A percentile compares a stretch with the other conserved stretches of the same genome.
phyloP scores from a whole-genome alignment of 495 filamentous ascomycete species.

The Amphirosellinia nigrospora region DNA sequence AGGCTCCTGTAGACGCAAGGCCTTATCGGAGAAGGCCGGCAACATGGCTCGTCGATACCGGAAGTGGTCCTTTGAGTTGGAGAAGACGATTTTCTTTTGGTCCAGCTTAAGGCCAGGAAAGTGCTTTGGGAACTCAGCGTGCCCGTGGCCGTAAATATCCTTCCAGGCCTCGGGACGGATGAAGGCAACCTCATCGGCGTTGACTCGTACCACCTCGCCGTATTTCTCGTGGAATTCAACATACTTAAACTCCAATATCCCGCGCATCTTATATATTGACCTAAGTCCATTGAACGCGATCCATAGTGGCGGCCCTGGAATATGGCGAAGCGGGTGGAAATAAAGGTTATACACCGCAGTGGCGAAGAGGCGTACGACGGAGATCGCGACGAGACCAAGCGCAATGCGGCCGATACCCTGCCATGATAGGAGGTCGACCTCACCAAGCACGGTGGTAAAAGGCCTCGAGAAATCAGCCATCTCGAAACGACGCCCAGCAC shows the following conservation, averaged over 20 bases:
- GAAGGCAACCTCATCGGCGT: slow-evolving; percentile 63
- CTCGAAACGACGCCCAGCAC: neutral
- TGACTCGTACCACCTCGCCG: slow-evolving; percentile 61
- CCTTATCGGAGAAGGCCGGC: slow-evolving; percentile 60
- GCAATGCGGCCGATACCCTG: slow-evolving; percentile 6
- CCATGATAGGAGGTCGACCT: slow-evolving; percentile 20
- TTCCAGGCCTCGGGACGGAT: slow-evolving; percentile 58
- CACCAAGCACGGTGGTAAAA: slow-evolving; percentile 9
- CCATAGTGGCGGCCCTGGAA: slow-evolving; percentile 57
- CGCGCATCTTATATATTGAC: slow-evolving; percentile 28
- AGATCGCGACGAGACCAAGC: neutral
- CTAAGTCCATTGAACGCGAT: slow-evolving; percentile 49
- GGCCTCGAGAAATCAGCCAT: slow-evolving; percentile 19
- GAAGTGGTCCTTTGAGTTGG: slow-evolving; percentile 42
- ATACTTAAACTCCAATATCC: slow-evolving; percentile 29
- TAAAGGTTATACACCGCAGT: slow-evolving; percentile 49
- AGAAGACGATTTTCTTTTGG: slow-evolving; percentile 39
- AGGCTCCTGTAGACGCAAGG: slow-evolving; percentile 53
- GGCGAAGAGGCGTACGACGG: neutral
- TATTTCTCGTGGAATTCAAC: slow-evolving; percentile 55
- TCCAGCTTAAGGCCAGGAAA: slow-evolving; percentile 36
- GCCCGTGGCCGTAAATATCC: slow-evolving; percentile 61
- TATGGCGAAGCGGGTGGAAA: slow-evolving; percentile 53
- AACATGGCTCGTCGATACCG: slow-evolving; percentile 51
- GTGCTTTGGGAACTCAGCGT: slow-evolving; percentile 38